Evolutionary conservation across 495 filamentous ascomycete species (phyloP).

Genomic region (Penicillium steckii): DNA sequence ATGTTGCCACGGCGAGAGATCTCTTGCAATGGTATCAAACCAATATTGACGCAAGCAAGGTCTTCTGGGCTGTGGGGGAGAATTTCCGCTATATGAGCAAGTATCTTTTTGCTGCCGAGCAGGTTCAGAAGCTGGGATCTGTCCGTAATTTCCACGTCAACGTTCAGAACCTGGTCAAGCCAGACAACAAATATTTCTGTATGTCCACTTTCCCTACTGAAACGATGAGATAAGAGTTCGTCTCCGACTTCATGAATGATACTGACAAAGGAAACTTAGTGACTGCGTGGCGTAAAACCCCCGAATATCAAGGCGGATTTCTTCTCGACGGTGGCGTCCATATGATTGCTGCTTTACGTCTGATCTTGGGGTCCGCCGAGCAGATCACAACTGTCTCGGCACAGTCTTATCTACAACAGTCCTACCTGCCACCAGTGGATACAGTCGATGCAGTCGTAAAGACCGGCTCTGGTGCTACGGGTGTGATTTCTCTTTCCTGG

Average conservation of each 20-base stretch:
- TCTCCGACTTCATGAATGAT: neutral
- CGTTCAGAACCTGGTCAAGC: conserved; percentile 52
- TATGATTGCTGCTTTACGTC: conserved; percentile 60
- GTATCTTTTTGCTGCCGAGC: conserved; percentile 54
- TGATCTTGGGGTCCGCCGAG: conserved; percentile 54
- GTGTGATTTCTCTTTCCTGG: conserved; percentile 60
- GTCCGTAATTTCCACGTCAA: conserved; percentile 63
- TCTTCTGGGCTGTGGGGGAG: conserved; percentile 68
- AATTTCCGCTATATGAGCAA: conserved; percentile 68
- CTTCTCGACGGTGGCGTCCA: conserved; percentile 78
- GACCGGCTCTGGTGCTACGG: conserved; percentile 60
- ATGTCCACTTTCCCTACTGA: conserved; percentile 9
- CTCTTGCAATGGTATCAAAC: conserved; percentile 61
- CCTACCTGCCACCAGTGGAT: conserved; percentile 71
- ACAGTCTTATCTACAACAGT: conserved; percentile 55
- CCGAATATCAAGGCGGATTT: conserved; percentile 75
- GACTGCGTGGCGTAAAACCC: conserved; percentile 73
- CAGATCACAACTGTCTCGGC: conserved; percentile 51
- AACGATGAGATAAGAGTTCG: neutral
- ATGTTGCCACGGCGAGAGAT: conserved; percentile 58
- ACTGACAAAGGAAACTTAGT: conserved; percentile 27
- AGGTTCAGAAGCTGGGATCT: conserved; percentile 59
- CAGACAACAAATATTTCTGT: conserved; percentile 59
- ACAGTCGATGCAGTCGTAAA: conserved; percentile 65
- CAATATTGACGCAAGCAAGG: conserved; percentile 44